Conservation (phyloP, 1,139 yeast genomes). For the Saccharomyces hybrid region DNA sequence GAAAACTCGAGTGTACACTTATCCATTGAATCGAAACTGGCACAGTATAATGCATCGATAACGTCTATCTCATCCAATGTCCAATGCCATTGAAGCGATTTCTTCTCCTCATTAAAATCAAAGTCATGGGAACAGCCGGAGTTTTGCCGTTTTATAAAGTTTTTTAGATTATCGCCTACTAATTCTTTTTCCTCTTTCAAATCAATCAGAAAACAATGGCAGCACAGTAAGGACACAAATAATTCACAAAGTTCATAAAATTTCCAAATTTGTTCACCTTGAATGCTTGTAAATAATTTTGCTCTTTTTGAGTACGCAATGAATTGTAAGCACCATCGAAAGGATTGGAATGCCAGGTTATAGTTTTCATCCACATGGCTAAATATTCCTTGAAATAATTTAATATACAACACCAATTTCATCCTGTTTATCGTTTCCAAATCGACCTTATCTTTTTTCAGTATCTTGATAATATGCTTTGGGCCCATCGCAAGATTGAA, state of each 20-base stretch:
- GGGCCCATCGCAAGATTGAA: slow-evolving; percentile 16
- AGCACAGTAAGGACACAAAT: slow-evolving; percentile 2
- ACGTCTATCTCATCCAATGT: neutral
- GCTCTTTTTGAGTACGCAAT: slow-evolving; percentile 12
- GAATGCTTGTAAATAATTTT: neutral
- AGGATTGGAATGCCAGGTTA: slow-evolving; percentile 7
- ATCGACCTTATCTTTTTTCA: slow-evolving; percentile 2
- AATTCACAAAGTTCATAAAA: slow-evolving; percentile 3
- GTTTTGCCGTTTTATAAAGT: neutral
- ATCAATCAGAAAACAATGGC: neutral
- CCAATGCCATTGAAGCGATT: neutral
- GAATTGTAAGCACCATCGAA: slow-evolving; percentile 21
- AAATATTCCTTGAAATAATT: neutral
- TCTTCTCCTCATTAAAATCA: neutral
- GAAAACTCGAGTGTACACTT: slow-evolving; percentile 2
- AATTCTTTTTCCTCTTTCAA: neutral
- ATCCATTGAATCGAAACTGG: slow-evolving; percentile 10
- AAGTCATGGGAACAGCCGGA: neutral
- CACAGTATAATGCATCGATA: neutral
- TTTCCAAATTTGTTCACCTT: neutral
- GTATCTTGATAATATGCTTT: slow-evolving; percentile 13
- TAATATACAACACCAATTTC: neutral
- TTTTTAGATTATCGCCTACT: neutral
- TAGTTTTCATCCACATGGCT: slow-evolving; percentile 3
- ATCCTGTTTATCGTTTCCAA: neutral